These are phyloP conservation scores for Didymella exigua DNA, from an alignment of 2,329 filamentous ascomycete genomes.

Conservation along the genomic window DNA sequence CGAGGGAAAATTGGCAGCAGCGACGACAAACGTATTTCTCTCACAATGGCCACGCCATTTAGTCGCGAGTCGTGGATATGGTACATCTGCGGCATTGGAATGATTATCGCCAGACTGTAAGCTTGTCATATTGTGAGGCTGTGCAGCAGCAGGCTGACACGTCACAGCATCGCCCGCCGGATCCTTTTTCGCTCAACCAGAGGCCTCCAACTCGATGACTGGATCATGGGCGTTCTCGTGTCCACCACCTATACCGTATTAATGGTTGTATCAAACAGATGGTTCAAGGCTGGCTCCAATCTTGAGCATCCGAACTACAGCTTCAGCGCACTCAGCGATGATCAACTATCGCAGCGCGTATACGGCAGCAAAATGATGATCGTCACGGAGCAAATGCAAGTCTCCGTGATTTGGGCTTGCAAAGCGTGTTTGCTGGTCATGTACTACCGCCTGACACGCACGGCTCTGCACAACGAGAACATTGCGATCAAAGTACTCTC, in stretches of 20 bases:
- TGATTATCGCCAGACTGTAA: conserved; percentile 52
- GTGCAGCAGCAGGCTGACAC: conserved; percentile 10
- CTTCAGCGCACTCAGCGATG: conserved; percentile 47
- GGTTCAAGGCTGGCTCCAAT: conserved; percentile 50
- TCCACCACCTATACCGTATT: conserved; percentile 57
- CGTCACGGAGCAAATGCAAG: conserved; percentile 59
- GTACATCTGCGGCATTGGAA: conserved; percentile 50
- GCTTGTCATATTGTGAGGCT: conserved; percentile 1
- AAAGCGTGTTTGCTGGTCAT: conserved; percentile 62
- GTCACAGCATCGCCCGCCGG: conserved; percentile 50
- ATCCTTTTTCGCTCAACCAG: conserved; percentile 55
- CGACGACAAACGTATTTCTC: background rate
- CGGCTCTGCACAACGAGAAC: conserved; percentile 34
- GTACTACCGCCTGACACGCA: conserved; percentile 57
- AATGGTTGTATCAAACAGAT: conserved; percentile 56
- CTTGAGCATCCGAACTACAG: conserved; percentile 54
- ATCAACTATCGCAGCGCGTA: conserved; percentile 43
- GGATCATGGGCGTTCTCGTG: conserved; percentile 59
- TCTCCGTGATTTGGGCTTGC: conserved; percentile 58
- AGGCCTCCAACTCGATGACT: conserved; percentile 62
- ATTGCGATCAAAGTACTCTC: conserved; percentile 52
- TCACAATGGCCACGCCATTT: conserved; percentile 35
- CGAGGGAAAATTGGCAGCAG: background rate
- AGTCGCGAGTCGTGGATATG: conserved; percentile 55
- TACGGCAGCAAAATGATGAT: conserved; percentile 57